A percentile compares a stretch with the other conserved stretches of the same genome.
phyloP scores from a whole-genome alignment of 164 flowering plant genomes.

The Piper longum region DNA sequence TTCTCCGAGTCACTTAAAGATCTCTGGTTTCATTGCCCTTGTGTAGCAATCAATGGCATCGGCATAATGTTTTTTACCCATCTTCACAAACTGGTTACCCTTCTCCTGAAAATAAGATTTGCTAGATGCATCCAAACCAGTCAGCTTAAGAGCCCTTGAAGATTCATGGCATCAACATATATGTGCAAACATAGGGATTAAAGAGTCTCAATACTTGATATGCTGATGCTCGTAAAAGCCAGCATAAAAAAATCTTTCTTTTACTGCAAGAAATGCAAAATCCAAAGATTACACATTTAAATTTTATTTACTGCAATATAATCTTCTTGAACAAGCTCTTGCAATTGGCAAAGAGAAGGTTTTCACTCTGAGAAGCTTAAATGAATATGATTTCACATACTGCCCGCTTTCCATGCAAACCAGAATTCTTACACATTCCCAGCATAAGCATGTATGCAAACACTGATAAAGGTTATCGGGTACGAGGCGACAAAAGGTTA shows the following conservation, averaged over 20 bases:
- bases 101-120: conserved; percentile 45
- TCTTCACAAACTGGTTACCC: conserved; percentile 78
- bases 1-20: conserved; percentile 45
- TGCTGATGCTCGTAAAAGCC: too few species aligned
- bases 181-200: neutral
- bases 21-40: conserved; percentile 74
- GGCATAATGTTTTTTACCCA: conserved; percentile 70
- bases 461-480: neutral
- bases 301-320: too few species aligned
- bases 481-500: too few species aligned
- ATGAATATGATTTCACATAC: too few species aligned
- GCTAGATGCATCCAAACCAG: too few species aligned
- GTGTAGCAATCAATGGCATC: conserved; percentile 87
- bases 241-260: too few species aligned
- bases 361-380: too few species aligned
- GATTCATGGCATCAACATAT: neutral
- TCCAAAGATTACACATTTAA: too few species aligned
- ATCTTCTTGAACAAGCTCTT: too few species aligned
- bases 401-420: neutral
- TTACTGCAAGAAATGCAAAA: too few species aligned
- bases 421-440: too few species aligned
- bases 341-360: too few species aligned
- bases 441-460: neutral
- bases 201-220: neutral
- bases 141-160: neutral